Percentiles rank a stretch among this genome's conserved stretches.
These are phyloP conservation scores for Xylariaceae sp. DNA, from an alignment of 2,329 filamentous ascomycete genomes.

Conservation along the genomic window DNA sequence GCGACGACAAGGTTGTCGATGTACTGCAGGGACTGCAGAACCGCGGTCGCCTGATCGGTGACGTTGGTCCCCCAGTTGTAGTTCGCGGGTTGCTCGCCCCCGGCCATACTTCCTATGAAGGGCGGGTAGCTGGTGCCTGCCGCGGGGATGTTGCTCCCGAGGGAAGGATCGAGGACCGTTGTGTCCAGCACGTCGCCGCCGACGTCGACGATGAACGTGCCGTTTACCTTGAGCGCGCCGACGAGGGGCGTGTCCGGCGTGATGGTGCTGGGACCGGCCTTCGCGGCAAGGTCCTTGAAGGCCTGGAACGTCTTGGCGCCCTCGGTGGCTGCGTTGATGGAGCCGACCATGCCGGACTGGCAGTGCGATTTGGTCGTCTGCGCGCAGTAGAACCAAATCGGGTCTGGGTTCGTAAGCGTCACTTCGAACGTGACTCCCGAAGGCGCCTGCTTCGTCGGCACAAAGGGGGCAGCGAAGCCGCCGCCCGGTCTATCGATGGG, in stretches of 20 bases:
- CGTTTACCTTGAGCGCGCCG: conserved; percentile 33
- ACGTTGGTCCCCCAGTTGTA: conserved; percentile 32
- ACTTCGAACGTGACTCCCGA: conserved; percentile 32
- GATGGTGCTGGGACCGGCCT: conserved; percentile 31
- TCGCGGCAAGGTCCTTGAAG: conserved; percentile 32
- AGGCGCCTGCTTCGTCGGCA: conserved; percentile 29
- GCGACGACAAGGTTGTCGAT: conserved; percentile 32
- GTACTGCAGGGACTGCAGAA: conserved; percentile 28
- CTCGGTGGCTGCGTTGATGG: conserved; percentile 37
- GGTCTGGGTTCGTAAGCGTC: conserved; percentile 28
- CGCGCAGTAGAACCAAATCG: conserved; percentile 36
- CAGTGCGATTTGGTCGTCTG: conserved; percentile 32
- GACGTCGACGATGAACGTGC: conserved; percentile 25
- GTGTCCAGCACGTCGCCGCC: conserved; percentile 27
- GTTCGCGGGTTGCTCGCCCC: conserved; percentile 29
- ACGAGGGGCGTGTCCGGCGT: conserved; percentile 30
- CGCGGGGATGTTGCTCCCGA: conserved; percentile 24
- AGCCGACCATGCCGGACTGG: conserved; percentile 42
- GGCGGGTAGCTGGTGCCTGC: conserved; percentile 23
- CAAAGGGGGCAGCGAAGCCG: conserved; percentile 37
- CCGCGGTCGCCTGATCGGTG: conserved; percentile 22
- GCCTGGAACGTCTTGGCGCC: conserved; percentile 35
- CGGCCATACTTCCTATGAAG: conserved; percentile 30
- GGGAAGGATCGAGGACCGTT: conserved; percentile 21
- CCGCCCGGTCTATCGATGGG: conserved; percentile 25